Evolutionary conservation across 2,329 filamentous ascomycete species (phyloP).

Genomic region (Rhynchosporium secalis): DNA sequence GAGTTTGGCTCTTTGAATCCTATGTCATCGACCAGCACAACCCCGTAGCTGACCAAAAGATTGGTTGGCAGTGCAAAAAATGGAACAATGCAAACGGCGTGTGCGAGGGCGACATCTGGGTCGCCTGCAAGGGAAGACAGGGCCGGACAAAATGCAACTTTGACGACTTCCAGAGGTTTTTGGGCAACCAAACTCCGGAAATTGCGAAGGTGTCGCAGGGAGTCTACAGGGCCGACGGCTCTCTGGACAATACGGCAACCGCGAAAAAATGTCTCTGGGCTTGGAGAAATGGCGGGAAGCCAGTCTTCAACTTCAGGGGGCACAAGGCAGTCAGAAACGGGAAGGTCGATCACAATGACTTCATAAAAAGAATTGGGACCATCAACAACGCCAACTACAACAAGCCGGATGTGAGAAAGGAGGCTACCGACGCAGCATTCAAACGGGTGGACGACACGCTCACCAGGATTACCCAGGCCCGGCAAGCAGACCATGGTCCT

Average conservation of each 20-base stretch:
- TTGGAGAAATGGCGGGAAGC: neutral
- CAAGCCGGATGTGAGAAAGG: neutral
- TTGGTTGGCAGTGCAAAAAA: neutral
- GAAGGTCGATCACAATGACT: neutral
- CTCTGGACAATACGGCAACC: neutral
- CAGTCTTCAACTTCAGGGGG: neutral
- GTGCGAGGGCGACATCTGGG: neutral
- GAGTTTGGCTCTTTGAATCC: neutral
- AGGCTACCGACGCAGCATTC: neutral
- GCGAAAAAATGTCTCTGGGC: neutral
- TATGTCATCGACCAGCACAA: neutral
- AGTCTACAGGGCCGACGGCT: neutral
- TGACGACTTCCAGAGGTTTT: neutral
- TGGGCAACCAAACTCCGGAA: neutral
- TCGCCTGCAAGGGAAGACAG: neutral
- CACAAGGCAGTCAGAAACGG: neutral
- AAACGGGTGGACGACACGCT: neutral
- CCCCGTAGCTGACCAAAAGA: neutral
- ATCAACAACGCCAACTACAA: conserved; percentile 1
- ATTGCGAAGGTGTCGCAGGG: neutral
- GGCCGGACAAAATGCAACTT: neutral
- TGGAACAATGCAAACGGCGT: neutral
- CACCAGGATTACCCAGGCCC: neutral
- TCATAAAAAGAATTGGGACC: neutral
- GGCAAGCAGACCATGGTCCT: neutral